Evolutionary conservation across 805 yeast genomes (phyloP), one percentile per base, ranked within the genome.

Genomic region (Millerozyma miso): DNA sequence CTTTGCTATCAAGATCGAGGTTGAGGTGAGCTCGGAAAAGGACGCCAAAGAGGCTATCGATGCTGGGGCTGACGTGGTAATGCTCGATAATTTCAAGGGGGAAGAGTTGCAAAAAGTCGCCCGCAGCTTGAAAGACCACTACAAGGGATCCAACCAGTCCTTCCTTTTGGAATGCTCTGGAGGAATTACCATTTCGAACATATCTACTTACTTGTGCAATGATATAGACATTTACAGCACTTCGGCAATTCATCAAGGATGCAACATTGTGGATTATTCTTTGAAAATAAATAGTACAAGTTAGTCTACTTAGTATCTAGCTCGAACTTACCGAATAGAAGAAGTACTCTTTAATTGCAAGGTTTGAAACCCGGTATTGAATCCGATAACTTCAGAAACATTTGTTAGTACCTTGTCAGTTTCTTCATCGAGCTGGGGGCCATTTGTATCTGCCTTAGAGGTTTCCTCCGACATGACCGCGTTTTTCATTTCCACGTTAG

Each of bases 1-100:
- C 3, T 90, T 90, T 64, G 79, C 96, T 2, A 74, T 85, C 32
- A 90, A 90, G 63, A 85, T 90, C 43, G 98, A 90, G 63, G 97
- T 90, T 31, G 98, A 90, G 63, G 90, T 89, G 45, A 89, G 87
- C 60, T 70, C 77, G 44, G 95, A 86, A 59, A 79, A 66, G 4
- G 97, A 89, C 55, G 98, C 98, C 1, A 72, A 76, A 49, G 97
- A 91, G 60, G 98, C 98, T 19, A 91, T 91, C 54, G 79, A 71
- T 13, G 95, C 97, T 1, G 97, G 98, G 10, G 97, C 97, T 0
- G 98, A 90, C 62, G 86, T 91, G 16, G 83, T 91, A 47, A 90
- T 90, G 98, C 74, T 90, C 56, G 98, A 90, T 58, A 90, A 90
- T 61, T 91, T 91, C 62, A 59, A 73, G 3, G 87, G 88, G 2